A percentile compares a stretch with the other conserved stretches of the same genome.
Conservation (phyloP, 495 filamentous ascomycete species). For the Aspergillus nidulans region DNA sequence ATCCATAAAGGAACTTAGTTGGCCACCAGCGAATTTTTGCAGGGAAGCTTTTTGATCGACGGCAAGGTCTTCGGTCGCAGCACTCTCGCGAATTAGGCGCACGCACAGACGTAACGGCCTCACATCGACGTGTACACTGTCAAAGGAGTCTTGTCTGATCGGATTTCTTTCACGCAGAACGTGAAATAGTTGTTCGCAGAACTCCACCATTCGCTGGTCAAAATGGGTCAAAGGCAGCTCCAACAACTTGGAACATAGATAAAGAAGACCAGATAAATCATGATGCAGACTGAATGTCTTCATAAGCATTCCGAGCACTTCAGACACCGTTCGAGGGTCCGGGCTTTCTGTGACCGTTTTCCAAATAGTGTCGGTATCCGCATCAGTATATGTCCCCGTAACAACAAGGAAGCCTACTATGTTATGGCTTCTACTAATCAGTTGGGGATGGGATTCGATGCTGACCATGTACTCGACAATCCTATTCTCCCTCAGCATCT, state of each 20-base stretch:
- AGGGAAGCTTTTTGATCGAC: constrained; percentile 37
- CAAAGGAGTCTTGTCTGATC: constrained; percentile 18
- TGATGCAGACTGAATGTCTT: constrained; percentile 58
- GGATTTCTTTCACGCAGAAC: constrained; percentile 31
- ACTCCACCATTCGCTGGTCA: constrained; percentile 50
- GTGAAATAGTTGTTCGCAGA: constrained; percentile 38
- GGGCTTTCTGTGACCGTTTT: constrained; percentile 74
- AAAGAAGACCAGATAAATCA: constrained; percentile 50
- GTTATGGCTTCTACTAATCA: constrained; percentile 76
- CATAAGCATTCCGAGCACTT: constrained; percentile 70
- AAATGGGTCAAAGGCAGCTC: constrained; percentile 61
- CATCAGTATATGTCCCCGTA: constrained; percentile 64
- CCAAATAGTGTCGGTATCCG: constrained; percentile 80
- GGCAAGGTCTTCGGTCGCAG: constrained; percentile 32
- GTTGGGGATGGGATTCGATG: constrained; percentile 84
- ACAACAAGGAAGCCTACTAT: constrained; percentile 87
- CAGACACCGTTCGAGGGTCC: constrained; percentile 77
- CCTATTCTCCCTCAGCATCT: constrained; percentile 58
- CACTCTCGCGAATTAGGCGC: constrained; percentile 63
- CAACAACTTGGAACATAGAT: constrained; percentile 70
- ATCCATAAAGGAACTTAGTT: constrained; percentile 48
- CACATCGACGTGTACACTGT: constrained; percentile 27
- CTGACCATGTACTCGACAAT: constrained; percentile 85
- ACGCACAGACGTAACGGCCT: constrained; percentile 52
- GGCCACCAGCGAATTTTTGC: constrained; percentile 55